phyloP scores from a whole-genome alignment of 2,329 filamentous ascomycete species.

The Colletotrichum liaoningense region DNA sequence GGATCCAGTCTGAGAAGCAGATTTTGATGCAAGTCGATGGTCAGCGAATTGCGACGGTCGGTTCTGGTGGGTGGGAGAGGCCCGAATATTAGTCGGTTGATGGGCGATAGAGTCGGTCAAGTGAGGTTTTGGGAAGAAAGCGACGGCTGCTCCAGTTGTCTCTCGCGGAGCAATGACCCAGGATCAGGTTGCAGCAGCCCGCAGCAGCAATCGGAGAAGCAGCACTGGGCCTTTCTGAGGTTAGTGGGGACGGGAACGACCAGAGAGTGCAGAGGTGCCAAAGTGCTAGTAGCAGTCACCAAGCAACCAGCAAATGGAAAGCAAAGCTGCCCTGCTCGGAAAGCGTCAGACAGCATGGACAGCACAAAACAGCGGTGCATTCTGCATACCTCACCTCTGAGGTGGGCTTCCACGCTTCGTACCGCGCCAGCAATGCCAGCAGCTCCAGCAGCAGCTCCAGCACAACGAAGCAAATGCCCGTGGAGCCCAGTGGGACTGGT shows the following conservation, averaged over 20 bases:
- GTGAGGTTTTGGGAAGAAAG: conserved; percentile 34
- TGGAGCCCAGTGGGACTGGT: conserved; percentile 21
- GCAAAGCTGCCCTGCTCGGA: not conserved
- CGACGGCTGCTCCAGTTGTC: conserved; percentile 33
- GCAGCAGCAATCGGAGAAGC: conserved; percentile 19
- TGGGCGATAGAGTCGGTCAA: conserved; percentile 33
- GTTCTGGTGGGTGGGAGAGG: conserved; percentile 28
- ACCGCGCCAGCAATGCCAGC: too few relatives aligned
- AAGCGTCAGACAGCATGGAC: conserved; percentile 10
- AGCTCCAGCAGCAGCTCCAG: not conserved
- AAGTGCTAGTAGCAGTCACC: conserved; percentile 11
- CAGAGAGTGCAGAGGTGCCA: not conserved
- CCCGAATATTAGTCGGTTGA: conserved; percentile 30
- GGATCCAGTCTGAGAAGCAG: not conserved
- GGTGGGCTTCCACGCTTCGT: too few relatives aligned
- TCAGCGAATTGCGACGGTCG: conserved; percentile 15
- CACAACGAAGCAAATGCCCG: conserved; percentile 10
- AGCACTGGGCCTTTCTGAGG: conserved; percentile 27
- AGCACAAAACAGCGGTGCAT: not conserved
- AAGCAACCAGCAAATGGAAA: conserved; percentile 30
- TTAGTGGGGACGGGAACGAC: conserved; percentile 4
- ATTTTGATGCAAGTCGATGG: not conserved
- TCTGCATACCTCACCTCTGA: too few relatives aligned
- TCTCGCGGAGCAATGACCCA: conserved; percentile 32
- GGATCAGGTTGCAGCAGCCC: conserved; percentile 22